Evolutionary conservation across 208 protist genomes (phyloP).

Genomic region (Crithidia thermophila): DNA sequence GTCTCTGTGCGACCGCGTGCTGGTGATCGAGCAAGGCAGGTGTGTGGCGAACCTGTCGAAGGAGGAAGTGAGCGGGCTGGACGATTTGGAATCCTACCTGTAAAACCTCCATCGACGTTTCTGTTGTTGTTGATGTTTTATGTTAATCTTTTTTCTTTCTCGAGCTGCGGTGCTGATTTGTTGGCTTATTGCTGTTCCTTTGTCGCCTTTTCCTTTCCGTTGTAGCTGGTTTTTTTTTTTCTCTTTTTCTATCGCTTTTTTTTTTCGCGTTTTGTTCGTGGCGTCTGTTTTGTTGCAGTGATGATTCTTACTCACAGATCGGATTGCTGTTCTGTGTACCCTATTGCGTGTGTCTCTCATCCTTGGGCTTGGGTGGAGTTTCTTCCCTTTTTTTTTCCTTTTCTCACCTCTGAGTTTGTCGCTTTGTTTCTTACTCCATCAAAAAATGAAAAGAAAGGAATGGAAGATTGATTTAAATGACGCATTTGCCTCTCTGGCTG

Average conservation of each 20-base stretch:
- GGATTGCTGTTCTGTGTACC: no score
- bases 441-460: neutral
- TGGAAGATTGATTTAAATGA: no score
- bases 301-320: neutral
- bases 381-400: neutral
- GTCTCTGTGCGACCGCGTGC: slow-evolving; percentile 89
- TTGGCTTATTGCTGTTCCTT: neutral
- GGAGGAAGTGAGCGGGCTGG: slow-evolving; percentile 41
- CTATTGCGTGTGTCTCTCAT: neutral
- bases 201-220: neutral
- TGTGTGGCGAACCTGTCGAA: slow-evolving; percentile 55
- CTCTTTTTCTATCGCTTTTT: neutral
- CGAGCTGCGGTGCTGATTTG: neutral
- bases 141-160: neutral
- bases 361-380: slow-evolving; percentile 5
- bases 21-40: slow-evolving; percentile 74
- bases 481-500: no score
- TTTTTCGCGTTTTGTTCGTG: neutral
- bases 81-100: slow-evolving; percentile 62
- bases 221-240: neutral
- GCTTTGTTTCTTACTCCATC: neutral
- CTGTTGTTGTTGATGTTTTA: no score
- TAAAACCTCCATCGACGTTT: slow-evolving; percentile 14
- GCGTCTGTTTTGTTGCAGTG: neutral
- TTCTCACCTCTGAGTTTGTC: neutral